Conservation (phyloP, 768 basidiomycete genomes). For the Rhodotorula diobovata region DNA sequence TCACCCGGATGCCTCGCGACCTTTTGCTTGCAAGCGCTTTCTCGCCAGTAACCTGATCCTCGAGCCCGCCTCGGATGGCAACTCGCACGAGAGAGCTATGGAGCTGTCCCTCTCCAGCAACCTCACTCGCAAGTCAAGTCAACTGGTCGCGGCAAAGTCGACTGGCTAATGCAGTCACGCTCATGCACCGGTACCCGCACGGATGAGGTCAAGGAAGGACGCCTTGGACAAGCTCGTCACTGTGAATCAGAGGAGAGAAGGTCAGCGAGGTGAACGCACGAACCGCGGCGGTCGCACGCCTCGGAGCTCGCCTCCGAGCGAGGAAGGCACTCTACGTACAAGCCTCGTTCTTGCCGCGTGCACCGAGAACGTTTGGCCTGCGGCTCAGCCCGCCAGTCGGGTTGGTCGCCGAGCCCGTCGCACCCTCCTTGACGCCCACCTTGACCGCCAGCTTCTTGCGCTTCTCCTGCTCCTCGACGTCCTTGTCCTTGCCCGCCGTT, state of each 20-base stretch:
- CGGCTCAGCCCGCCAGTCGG: constrained; percentile 25
- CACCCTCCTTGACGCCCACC: constrained; percentile 18
- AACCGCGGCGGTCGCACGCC: neutral
- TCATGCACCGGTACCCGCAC: constrained; percentile 30
- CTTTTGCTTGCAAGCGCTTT: no score
- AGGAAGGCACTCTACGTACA: constrained; percentile 27
- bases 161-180: neutral
- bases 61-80: no score
- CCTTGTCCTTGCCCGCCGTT: constrained; percentile 35
- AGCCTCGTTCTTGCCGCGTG: constrained; percentile 41
- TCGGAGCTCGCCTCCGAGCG: neutral
- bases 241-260: neutral
- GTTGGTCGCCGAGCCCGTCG: neutral
- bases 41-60: no score
- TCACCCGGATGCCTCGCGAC: no score
- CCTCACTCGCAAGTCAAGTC: no score
- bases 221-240: constrained; percentile 44
- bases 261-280: neutral
- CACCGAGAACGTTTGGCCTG: constrained; percentile 41
- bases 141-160: no score
- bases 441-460: constrained; percentile 37
- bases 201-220: constrained; percentile 43
- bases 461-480: constrained; percentile 36
- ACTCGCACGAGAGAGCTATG: no score
- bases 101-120: no score